A percentile compares a stretch with the other conserved stretches of the same genome.
Conservation (phyloP, 305 asterid species). For the Fraxinus latifolia region DNA sequence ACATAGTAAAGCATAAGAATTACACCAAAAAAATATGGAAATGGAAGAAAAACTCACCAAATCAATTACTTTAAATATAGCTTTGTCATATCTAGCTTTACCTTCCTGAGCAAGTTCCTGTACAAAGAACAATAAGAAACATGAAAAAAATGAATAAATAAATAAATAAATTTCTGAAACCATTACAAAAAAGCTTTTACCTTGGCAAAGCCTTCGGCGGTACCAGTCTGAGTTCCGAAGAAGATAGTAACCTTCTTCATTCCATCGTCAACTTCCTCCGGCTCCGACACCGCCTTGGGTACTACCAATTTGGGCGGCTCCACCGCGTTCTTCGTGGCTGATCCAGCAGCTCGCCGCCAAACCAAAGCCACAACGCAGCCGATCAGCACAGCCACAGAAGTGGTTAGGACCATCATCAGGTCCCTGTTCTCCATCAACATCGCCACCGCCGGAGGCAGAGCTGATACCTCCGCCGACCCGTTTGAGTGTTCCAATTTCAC, state of each 20-base stretch:
- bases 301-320: constrained; percentile 50
- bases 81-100: constrained; percentile 88
- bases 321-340: constrained; percentile 41
- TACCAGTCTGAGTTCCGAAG: constrained; percentile 94
- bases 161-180: neutral
- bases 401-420: constrained; percentile 60
- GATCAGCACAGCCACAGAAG: constrained; percentile 67
- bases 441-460: constrained; percentile 50
- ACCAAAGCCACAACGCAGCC: constrained; percentile 57
- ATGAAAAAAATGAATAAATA: neutral
- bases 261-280: constrained; percentile 78
- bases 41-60: constrained; percentile 45
- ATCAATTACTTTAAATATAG: constrained; percentile 66
- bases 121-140: constrained; percentile 12
- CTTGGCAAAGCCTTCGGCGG: constrained; percentile 99
- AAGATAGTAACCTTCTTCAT: constrained; percentile 72
- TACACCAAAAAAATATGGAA: neutral
- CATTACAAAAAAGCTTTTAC: constrained; percentile 26
- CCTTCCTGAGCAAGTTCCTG: constrained; percentile 97
- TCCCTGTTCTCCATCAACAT: constrained; percentile 73
- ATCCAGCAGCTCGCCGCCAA: constrained; percentile 46
- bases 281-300: constrained; percentile 43
- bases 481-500: constrained; percentile 51
- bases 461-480: constrained; percentile 43
- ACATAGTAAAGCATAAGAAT: neutral